Base-by-base conservation (phyloP, 345 rosid genomes). In the Noccaea caerulescens region DNA sequence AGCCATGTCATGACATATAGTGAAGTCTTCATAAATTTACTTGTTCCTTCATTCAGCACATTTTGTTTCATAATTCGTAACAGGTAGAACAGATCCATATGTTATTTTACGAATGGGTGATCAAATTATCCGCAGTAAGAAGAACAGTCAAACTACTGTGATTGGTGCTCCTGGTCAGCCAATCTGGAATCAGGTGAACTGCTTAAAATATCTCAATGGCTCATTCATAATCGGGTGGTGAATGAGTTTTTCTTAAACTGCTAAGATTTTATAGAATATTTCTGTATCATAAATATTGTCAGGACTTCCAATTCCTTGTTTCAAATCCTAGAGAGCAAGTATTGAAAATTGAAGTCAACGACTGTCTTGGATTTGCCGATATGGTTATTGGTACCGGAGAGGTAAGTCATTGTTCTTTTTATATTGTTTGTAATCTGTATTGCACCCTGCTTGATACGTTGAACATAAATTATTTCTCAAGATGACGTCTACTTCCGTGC, bases 1-100 rank as follows among this genome's bases (percentile, higher is more conserved):
- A 10, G 68, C 33, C 43, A 36, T 34, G 30, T 36, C 9, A 55
- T 32, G 64, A 45, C 45, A 37, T 54, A 8, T 10, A 30, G 37
- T 8, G 39, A 37, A 32, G 13, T 41, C 39, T 52, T 63, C 14
- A 38, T 60, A 43, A 8, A 18, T 55, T 63, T 47, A 57, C 62
- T 45, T 25, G 68, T 50, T 58, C 47, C 56, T 42, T 65, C 23
- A 52, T 58, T 44, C 20, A 77, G 2, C 44, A 42, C 44, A 47
- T 76, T 63, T 54, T 69, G 8, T 34, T 72, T 67, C 11, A 73
- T 47, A 18, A 65, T 58, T 16, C 42, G 69, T 79, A 25, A 68
- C 85, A 94, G 99, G 96, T 68, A 91, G 88, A 90, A 88, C 98
- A 25, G 99, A 94, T 84, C 99, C 99, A 41, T 94, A 86, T 84